Evolutionary conservation across 768 basidiomycete species (phyloP).

Genomic region (Neoboletus brunneissimus): DNA sequence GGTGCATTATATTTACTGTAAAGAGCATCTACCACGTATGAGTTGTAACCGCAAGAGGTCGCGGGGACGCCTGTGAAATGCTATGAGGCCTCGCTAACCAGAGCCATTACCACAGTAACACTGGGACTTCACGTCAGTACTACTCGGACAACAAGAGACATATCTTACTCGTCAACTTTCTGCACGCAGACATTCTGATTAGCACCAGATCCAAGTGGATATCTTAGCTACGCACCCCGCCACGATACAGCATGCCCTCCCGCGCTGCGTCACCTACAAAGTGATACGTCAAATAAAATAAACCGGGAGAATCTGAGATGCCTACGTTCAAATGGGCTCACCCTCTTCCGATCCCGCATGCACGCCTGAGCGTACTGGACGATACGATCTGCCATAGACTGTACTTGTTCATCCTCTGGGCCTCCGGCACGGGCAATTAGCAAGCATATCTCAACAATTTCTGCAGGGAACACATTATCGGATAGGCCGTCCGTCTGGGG

Average conservation of each 20-base stretch:
- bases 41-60: background rate
- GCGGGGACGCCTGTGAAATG: background rate
- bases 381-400: slow-evolving; percentile 69
- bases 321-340: slow-evolving; percentile 76
- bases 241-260: slow-evolving; percentile 61
- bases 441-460: slow-evolving; percentile 68
- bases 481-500: slow-evolving; percentile 53
- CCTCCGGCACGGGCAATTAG: slow-evolving; percentile 56
- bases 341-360: slow-evolving; percentile 62
- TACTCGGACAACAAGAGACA: background rate
- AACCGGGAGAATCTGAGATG: slow-evolving; percentile 8
- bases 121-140: slow-evolving; percentile 35
- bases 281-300: slow-evolving; percentile 3
- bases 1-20: background rate
- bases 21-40: background rate
- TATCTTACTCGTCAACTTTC: slow-evolving; percentile 79
- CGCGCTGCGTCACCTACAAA: slow-evolving; percentile 57
- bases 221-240: slow-evolving; percentile 58
- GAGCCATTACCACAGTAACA: slow-evolving; percentile 66
- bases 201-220: slow-evolving; percentile 8
- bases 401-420: slow-evolving; percentile 59
- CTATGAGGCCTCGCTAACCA: slow-evolving; percentile 62
- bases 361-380: slow-evolving; percentile 66
- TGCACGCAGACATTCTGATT: slow-evolving; percentile 26
- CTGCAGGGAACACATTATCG: slow-evolving; percentile 62